These are phyloP conservation scores for Medicago lupulina DNA, from an alignment of 306 rosid genomes.

Conservation along the genomic window DNA sequence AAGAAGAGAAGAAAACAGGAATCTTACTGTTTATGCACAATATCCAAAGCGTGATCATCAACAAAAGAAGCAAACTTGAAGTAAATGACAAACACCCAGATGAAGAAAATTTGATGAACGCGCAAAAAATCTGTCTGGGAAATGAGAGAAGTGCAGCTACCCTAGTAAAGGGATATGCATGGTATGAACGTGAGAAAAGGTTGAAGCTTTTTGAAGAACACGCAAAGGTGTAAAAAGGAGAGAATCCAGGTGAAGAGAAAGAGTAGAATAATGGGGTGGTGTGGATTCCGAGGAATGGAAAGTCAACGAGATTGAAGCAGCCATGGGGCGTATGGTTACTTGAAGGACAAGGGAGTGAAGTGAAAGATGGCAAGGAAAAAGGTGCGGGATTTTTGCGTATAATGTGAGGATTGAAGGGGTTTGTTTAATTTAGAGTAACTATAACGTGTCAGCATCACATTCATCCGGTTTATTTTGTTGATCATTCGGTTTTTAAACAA, in stretches of 20 bases:
- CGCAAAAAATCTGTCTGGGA: background rate
- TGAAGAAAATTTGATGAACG: constrained; percentile 33
- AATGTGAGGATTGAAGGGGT: constrained; percentile 12
- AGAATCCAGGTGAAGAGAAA: constrained; percentile 50
- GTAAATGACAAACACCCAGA: constrained; percentile 33
- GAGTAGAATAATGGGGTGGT: constrained; percentile 54
- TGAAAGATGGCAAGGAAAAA: background rate
- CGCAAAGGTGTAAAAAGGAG: constrained; percentile 61
- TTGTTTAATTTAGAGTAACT: background rate
- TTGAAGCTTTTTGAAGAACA: constrained; percentile 57
- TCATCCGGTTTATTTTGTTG: too few relatives aligned
- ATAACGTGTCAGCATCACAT: too few relatives aligned
- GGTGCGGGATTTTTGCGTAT: constrained; percentile 23
- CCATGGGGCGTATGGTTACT: constrained; percentile 35
- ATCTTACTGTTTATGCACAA: constrained; percentile 25
- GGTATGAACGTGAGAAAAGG: constrained; percentile 39
- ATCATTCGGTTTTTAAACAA: too few relatives aligned
- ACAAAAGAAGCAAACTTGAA: constrained; percentile 38
- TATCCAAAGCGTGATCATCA: constrained; percentile 31
- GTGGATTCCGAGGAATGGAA: constrained; percentile 50
- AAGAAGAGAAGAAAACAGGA: background rate
- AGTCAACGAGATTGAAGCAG: constrained; percentile 54
- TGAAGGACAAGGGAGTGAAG: constrained; percentile 37
- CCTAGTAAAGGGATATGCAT: constrained; percentile 23
- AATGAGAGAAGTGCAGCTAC: background rate